These are phyloP conservation scores for Eucalyptus regnans DNA, from an alignment of 345 rosid species.

Conservation along the genomic window DNA sequence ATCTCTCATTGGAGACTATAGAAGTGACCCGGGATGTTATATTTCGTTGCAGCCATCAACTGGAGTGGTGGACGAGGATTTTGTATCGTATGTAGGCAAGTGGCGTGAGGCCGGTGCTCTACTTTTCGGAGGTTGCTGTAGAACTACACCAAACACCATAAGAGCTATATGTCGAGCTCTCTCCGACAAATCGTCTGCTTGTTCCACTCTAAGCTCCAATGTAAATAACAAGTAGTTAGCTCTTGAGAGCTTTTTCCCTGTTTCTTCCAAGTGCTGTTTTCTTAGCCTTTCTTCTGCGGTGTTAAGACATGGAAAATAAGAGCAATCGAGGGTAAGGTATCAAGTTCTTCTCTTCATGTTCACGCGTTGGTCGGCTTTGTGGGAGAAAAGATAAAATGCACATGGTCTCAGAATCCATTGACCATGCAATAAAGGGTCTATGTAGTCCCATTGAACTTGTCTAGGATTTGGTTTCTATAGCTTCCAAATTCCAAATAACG, in stretches of 20 bases:
- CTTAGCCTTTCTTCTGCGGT: background rate
- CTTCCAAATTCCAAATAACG: background rate
- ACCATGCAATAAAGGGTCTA: background rate
- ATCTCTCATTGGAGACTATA: background rate
- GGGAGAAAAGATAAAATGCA: background rate
- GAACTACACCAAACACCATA: slow-evolving; percentile 81
- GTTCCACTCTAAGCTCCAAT: background rate
- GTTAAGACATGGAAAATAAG: background rate
- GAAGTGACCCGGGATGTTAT: background rate
- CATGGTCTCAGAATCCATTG: background rate
- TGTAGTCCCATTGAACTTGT: background rate
- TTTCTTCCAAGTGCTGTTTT: background rate
- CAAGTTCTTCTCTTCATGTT: background rate
- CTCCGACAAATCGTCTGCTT: slow-evolving; percentile 13
- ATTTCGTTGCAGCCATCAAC: slow-evolving; percentile 31
- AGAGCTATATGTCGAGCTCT: slow-evolving; percentile 43
- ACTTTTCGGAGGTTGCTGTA: slow-evolving; percentile 85
- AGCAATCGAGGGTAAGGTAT: background rate
- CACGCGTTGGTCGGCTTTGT: background rate
- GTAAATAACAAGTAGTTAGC: background rate
- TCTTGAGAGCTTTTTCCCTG: background rate
- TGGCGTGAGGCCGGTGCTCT: slow-evolving; percentile 77
- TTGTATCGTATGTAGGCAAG: slow-evolving; percentile 52
- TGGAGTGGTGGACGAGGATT: slow-evolving; percentile 57
- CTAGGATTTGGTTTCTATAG: background rate